Conservation (phyloP, 345 rosid species). For the Hibiscus trionum region DNA sequence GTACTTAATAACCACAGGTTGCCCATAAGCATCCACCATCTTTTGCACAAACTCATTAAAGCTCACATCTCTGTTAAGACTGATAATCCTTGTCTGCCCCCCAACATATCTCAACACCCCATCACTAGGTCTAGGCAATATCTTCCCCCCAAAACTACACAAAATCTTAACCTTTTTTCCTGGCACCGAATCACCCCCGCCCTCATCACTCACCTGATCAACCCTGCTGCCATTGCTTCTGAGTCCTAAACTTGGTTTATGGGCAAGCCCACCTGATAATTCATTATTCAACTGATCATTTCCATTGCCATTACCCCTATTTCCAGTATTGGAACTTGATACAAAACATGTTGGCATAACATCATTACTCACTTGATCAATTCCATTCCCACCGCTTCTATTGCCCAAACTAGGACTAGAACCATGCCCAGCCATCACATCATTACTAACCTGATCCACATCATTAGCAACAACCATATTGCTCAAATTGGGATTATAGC, state of each 20-base stretch:
- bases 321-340: constrained; percentile 19
- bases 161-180: constrained; percentile 58
- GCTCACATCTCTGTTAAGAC: constrained; percentile 43
- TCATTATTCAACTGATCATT: constrained; percentile 38
- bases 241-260: constrained; percentile 26
- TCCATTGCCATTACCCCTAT: constrained; percentile 27
- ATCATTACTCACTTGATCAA: constrained; percentile 16
- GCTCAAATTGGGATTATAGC: constrained; percentile 30
- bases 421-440: constrained; percentile 23
- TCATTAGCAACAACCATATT: constrained; percentile 42
- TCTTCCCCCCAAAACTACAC: constrained; percentile 73
- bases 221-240: constrained; percentile 36
- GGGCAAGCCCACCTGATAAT: neutral
- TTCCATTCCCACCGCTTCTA: constrained; percentile 21
- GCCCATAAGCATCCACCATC: constrained; percentile 48
- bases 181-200: constrained; percentile 45
- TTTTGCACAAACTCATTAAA: constrained; percentile 48
- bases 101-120: constrained; percentile 68
- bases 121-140: constrained; percentile 76
- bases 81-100: constrained; percentile 65
- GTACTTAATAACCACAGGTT: constrained; percentile 53
- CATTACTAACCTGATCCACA: constrained; percentile 35
- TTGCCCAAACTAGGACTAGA: constrained; percentile 21
- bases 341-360: constrained; percentile 7
- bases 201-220: constrained; percentile 46